phyloP scores from a whole-genome alignment of 768 basidiomycete genomes.

The Trametes punicea region DNA sequence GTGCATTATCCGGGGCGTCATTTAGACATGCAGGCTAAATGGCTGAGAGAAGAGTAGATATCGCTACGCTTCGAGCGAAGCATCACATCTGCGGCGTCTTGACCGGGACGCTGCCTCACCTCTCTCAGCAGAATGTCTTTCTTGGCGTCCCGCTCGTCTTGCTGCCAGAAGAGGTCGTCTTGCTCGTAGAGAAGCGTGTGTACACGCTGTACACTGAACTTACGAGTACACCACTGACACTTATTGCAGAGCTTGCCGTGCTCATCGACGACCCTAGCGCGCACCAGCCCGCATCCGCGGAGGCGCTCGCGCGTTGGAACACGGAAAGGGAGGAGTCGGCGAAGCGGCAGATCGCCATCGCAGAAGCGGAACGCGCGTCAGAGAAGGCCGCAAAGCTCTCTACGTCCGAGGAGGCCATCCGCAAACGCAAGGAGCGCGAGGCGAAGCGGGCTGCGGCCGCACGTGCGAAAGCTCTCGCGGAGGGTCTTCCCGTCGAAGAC shows the following conservation, averaged over 20 bases:
- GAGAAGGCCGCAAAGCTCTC: constrained; percentile 34
- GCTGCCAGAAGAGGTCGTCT: constrained; percentile 88
- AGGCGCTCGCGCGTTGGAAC: constrained; percentile 54
- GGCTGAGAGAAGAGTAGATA: constrained; percentile 49
- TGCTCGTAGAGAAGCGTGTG: constrained; percentile 80
- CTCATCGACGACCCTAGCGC: constrained; percentile 70
- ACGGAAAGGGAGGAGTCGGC: constrained; percentile 43
- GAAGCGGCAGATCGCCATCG: constrained; percentile 45
- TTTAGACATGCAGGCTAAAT: neutral
- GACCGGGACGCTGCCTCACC: constrained; percentile 87
- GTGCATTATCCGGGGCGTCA: constrained; percentile 6
- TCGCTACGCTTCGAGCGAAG: constrained; percentile 71
- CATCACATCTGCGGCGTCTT: constrained; percentile 84
- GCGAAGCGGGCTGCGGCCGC: constrained; percentile 35
- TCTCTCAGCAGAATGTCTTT: constrained; percentile 96
- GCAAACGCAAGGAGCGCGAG: constrained; percentile 72
- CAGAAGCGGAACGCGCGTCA: constrained; percentile 47
- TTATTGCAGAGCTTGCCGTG: constrained; percentile 61
- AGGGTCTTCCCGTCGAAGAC: constrained; percentile 14
- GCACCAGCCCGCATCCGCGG: constrained; percentile 45
- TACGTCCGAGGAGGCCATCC: constrained; percentile 50
- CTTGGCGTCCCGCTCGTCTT: constrained; percentile 87
- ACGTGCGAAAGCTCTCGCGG: constrained; percentile 25
- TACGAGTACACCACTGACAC: neutral
- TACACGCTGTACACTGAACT: neutral